Conservation (phyloP, 257 asterid genomes). For the Penstemon barbatus region DNA sequence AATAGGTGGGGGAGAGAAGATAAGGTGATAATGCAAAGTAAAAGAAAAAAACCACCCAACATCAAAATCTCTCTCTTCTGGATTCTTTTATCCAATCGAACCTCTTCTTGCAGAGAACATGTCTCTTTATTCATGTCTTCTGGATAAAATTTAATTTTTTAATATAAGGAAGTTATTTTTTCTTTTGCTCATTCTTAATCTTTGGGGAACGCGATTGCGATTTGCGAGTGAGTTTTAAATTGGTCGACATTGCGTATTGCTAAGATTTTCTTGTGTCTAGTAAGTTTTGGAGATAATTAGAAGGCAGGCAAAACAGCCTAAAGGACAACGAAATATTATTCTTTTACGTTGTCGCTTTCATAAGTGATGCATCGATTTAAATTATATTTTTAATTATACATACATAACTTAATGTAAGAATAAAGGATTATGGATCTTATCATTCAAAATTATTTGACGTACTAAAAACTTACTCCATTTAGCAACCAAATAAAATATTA, state of each 20-base stretch:
- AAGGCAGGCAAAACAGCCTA: slow-evolving; percentile 28
- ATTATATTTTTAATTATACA: no score
- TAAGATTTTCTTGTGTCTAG: no score
- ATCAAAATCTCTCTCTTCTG: slow-evolving; percentile 60
- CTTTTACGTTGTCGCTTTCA: no score
- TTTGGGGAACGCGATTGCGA: slow-evolving; percentile 2
- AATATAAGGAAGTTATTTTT: slow-evolving; percentile 19
- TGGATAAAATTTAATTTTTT: slow-evolving; percentile 18
- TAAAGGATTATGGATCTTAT: no score
- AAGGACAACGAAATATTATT: no score
- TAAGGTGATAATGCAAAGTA: slow-evolving; percentile 75
- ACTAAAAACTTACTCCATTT: no score
- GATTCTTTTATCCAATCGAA: slow-evolving; percentile 81
- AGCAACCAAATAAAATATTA: no score
- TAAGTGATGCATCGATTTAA: no score
- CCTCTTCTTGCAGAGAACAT: slow-evolving; percentile 88
- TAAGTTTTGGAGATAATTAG: not conserved
- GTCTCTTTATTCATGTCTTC: slow-evolving; percentile 69
- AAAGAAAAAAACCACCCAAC: slow-evolving; percentile 48
- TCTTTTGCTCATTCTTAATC: slow-evolving; percentile 29
- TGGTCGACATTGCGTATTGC: no score
- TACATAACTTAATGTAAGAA: no score
- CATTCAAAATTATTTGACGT: no score
- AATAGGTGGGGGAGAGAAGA: slow-evolving; percentile 65
- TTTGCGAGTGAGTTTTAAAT: no score